Evolutionary conservation across 116 monocot genomes (phyloP), one percentile per base, ranked within the genome.

Genomic region (Posidonia oceanica): DNA sequence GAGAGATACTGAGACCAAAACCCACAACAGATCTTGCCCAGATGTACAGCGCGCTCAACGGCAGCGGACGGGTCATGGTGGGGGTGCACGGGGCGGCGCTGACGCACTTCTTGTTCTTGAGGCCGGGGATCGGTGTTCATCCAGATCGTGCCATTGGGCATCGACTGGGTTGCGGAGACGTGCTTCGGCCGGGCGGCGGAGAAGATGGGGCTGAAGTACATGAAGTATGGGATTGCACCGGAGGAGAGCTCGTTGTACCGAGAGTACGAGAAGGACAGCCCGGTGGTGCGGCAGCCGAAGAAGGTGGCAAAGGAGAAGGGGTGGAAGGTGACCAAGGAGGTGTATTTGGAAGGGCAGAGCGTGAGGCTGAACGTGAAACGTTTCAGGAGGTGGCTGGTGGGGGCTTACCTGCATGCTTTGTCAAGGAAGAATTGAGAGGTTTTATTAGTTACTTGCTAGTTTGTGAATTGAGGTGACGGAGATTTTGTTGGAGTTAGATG

Each of bases 31-130:
- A 79, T 74, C 69, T 90, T 15, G 77, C 68, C 13, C 72, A 54
- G 55, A 80, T 90, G 29, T 84, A 84, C 76, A 29, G 44, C 22
- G 42, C 65, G 18, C 61, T 87, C 63, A 85, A 78, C 55, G 59
- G 64, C 12, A 69, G 67, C 66, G n/a, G 84, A 85, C 14, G n/a
- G n/a, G 84, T 69, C 12, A 76, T 87, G 84, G 61, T 83, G 3
- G 92, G 92, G 5, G 92, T 88, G 14, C 88, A 88, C 55, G 92
- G 92, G 2, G 86, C 88, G 48, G 92, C 86, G n/a, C 74, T 93
- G 88, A 88, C 92, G 8, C 84, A 86, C 59, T 80, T 93, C 39
- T 36, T 93, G 73, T 93, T 88, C 82, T 78, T 88, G 86, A 54
- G 78, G 18, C 83, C 80, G 2, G 84, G n/a, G 82, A 23, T 21